Evolutionary conservation across 306 rosid species (phyloP).

Genomic region (Sicyos baderoa): DNA sequence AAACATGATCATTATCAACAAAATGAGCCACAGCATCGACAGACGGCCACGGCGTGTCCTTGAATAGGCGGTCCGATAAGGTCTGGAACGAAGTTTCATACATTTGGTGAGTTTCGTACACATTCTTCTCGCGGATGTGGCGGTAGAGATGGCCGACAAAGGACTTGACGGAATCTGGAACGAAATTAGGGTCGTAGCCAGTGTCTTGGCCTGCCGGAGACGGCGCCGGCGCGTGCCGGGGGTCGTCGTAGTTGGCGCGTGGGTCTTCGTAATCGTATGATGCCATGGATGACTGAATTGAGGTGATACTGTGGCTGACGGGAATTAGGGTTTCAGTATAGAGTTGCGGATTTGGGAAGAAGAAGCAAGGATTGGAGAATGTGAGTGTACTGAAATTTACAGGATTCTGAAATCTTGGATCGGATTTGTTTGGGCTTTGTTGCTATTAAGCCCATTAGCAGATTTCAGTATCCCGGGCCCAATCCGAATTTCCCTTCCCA

Average conservation of each 20-base stretch:
- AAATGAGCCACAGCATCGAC: constrained; percentile 76
- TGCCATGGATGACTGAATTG: constrained; percentile 39
- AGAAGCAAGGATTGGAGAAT: background rate
- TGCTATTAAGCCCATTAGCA: background rate
- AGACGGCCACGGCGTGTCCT: constrained; percentile 94
- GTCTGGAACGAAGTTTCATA: constrained; percentile 77
- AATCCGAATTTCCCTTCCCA: no score
- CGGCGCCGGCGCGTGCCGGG: constrained; percentile 25
- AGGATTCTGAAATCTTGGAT: background rate
- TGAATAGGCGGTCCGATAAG: constrained; percentile 81
- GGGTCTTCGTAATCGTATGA: constrained; percentile 50
- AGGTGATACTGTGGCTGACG: no score
- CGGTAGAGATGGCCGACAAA: constrained; percentile 90
- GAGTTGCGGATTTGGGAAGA: background rate
- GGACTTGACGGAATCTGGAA: constrained; percentile 71
- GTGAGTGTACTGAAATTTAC: background rate
- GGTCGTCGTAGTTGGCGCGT: constrained; percentile 33
- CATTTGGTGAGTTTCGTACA: constrained; percentile 93
- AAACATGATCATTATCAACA: constrained; percentile 91
- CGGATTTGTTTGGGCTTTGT: background rate
- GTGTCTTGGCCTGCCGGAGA: constrained; percentile 37
- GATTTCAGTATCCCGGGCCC: no score
- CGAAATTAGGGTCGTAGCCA: constrained; percentile 85
- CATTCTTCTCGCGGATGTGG: constrained; percentile 90
- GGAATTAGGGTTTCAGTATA: constrained; percentile 26